Base-by-base conservation (phyloP, 352 stramenopile species). In the Phytophthora chlamydospora region DNA sequence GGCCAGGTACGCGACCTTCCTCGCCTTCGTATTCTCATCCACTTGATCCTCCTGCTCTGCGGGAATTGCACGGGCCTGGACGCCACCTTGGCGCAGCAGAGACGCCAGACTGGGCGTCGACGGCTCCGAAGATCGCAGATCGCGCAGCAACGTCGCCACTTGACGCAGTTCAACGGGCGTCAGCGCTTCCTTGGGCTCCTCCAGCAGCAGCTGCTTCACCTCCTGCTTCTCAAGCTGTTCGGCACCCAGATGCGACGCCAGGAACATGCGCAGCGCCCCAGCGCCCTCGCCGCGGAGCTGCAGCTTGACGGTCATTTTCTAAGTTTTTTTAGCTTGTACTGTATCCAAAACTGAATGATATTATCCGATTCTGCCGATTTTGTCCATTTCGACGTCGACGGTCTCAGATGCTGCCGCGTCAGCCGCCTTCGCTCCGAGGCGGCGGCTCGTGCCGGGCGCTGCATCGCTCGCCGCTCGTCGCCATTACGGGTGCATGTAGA, bases 1-100 rank as follows among this genome's bases (percentile, higher is more conserved):
- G 10, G 67, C 69, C 51, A 92, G 39, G 45, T 88, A 86, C 42
- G 63, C 55, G 17, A 11, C 36, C 19, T 57, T 71, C 32, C 71
- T 59, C 24, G 62, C 43, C 41, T 62, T 49, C 13, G 12, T 40
- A 24, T 62, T 12, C n/a, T 66, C 45, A 11, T 52, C 24, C 21
- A 56, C 32, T 10, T 24, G 12, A 4, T 62, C 39, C 21, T 55
- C 32, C 10, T 35, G 24, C 2, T 66, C 8, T n/a, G 12, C 21
- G 43, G 43, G 24, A 21, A 62, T 39, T 29, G 36, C 45, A 36
- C 31, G 35, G 0, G 35, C 68, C 33, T 48, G 58, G 24, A 60
- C 46, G 10, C 61, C 49, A 33, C 50, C 41, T 53, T 62, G 66
- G n/a, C 47, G 62, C 39, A 82, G 43, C 17, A 82, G 16, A 13